Evolutionary conservation across 441 rosid genomes (phyloP), one percentile per base, ranked within the genome.

Genomic region (Brassica balearica): DNA sequence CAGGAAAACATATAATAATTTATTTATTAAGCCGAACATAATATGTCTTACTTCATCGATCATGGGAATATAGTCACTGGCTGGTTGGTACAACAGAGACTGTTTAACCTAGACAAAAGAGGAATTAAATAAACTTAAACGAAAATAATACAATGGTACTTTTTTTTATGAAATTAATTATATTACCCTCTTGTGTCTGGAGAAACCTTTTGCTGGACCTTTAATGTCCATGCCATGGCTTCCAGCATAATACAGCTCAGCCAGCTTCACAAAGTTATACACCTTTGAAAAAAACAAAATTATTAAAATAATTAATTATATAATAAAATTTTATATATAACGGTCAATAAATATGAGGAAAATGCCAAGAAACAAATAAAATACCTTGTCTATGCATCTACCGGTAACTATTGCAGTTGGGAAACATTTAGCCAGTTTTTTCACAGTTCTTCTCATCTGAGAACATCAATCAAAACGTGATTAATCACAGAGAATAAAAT

Each of bases 211-310:
- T 62, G 87, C 83, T 63, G 99, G 99, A 5, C 97, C 99, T 83
- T 85, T 90, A 56, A 96, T 96, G 91, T 96, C 99, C 99, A 96
- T 96, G 29, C 99, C 99, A 81, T 96, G 99, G 85, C 99, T 95
- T 38, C 99, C 99, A 43, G 99, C 99, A 73, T 95, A 95, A 85
- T 95, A 93, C 78, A 93, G 79, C 80, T 92, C 98, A 41, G 91
- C 88, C 75, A 95, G 29, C 48, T 86, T 89, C 65, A 95, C 99
- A 81, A 95, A 93, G 11, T 84, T 87, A 74, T 91, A 91, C 11
- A 95, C 98, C 99, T 95, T 63, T 69, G 15, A 7, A 74, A 38
- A 4, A 62, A 19, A 71, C 22, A 41, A 36, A 4, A 14, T 6
- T 6, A 25, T 62, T 6, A 5, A 34, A 25, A 5, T 53, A 17